phyloP scores from a whole-genome alignment of 495 filamentous ascomycete genomes.

The Podospora pseudopauciseta region DNA sequence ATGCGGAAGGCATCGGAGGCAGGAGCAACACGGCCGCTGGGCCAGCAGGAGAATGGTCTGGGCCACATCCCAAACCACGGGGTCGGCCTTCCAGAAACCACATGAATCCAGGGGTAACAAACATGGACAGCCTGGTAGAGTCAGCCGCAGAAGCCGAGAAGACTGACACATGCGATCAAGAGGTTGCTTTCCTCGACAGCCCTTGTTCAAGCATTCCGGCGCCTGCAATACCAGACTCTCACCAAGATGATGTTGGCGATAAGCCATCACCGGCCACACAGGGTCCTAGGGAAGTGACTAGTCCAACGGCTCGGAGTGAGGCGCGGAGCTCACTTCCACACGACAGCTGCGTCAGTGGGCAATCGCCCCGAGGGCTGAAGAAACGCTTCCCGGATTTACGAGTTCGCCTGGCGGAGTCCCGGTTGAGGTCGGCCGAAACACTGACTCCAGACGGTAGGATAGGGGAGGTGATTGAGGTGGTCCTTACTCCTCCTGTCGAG shows the following conservation, averaged over 20 bases:
- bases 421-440: conserved; percentile 4
- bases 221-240: not conserved
- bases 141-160: not conserved
- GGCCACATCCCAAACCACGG: not conserved
- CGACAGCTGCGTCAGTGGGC: conserved; percentile 14
- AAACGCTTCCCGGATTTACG: conserved; percentile 28
- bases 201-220: not conserved
- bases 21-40: not conserved
- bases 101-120: not conserved
- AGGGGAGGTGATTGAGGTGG: not conserved
- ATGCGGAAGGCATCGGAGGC: conserved; percentile 4
- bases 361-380: conserved; percentile 18
- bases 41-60: not conserved
- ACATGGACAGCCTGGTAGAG: conserved; percentile 6
- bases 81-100: not conserved
- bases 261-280: not conserved
- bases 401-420: conserved; percentile 19
- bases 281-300: not conserved
- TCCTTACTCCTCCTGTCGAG: not conserved
- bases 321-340: conserved; percentile 15
- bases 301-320: conserved; percentile 5
- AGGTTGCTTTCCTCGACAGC: not conserved
- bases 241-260: not conserved
- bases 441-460: not conserved
- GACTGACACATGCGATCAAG: not conserved